Conservation (phyloP, 2,329 filamentous ascomycete species). For the Clonostachys byssicola region DNA sequence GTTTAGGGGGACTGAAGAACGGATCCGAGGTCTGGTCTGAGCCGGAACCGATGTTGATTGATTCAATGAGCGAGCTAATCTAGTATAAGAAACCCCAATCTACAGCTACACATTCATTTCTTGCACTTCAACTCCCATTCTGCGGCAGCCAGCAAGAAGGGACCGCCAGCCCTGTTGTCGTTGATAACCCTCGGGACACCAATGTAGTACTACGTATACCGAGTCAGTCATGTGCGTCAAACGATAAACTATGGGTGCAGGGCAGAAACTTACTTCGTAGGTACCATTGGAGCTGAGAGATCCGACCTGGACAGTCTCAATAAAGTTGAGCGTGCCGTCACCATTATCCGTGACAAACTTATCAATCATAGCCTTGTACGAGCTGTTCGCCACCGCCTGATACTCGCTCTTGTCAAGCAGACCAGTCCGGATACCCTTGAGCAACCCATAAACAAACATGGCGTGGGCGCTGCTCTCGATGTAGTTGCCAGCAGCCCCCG, state of each 20-base stretch:
- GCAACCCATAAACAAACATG: constrained; percentile 50
- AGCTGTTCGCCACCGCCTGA: constrained; percentile 11
- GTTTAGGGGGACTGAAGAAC: no score
- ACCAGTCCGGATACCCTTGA: constrained; percentile 32
- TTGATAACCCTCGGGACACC: constrained; percentile 2
- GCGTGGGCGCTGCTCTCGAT: constrained; percentile 55
- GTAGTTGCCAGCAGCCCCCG: constrained; percentile 47
- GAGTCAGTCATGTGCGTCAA: neutral
- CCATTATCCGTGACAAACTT: constrained; percentile 39
- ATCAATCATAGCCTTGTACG: constrained; percentile 28
- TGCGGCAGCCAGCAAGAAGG: constrained; percentile 1
- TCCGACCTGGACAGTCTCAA: constrained; percentile 47
- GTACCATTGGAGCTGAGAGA: constrained; percentile 41
- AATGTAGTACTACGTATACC: neutral
- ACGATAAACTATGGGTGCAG: neutral
- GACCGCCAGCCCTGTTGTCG: constrained; percentile 3
- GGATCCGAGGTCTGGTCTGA: no score
- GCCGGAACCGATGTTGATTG: no score
- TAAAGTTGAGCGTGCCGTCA: constrained; percentile 43
- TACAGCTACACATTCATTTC: no score
- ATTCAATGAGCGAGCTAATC: no score
- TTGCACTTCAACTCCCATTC: constrained; percentile 1
- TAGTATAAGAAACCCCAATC: no score
- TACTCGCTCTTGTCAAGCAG: constrained; percentile 14
- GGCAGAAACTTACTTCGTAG: constrained; percentile 34